Percentiles rank a stretch among this genome's conserved stretches.
These are phyloP conservation scores for Boletus rufocinnamomeus DNA, from an alignment of 768 basidiomycete species.

Conservation along the genomic window DNA sequence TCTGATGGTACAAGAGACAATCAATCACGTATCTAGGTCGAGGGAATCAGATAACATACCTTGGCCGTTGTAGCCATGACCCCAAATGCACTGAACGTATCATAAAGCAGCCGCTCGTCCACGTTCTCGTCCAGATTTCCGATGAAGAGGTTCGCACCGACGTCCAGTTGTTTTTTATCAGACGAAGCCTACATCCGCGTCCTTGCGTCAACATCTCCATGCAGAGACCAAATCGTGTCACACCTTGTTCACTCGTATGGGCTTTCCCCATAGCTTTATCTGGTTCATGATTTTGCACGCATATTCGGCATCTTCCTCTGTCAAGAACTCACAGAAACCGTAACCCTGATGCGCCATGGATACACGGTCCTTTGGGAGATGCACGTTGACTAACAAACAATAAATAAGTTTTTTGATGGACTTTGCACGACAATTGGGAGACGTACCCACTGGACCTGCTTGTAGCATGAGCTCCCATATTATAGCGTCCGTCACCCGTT, in stretches of 20 bases:
- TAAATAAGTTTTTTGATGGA: neutral
- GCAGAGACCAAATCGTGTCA: constrained; percentile 28
- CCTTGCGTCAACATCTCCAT: constrained; percentile 12
- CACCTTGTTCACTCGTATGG: constrained; percentile 98
- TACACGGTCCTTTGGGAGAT: constrained; percentile 97
- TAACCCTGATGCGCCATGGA: constrained; percentile 99
- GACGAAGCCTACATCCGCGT: constrained; percentile 75
- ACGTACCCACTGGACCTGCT: constrained; percentile 96
- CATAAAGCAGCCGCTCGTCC: constrained; percentile 89
- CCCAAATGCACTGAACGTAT: constrained; percentile 95
- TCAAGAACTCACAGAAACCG: constrained; percentile 99
- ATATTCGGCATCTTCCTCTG: constrained; percentile 99
- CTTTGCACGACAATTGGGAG: neutral
- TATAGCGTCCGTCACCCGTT: constrained; percentile 89
- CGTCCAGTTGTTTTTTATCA: constrained; percentile 97
- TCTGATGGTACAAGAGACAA: constrained; percentile 46
- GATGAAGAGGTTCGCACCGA: constrained; percentile 96
- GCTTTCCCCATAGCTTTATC: constrained; percentile 98
- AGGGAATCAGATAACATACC: constrained; percentile 37
- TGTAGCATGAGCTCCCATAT: constrained; percentile 99
- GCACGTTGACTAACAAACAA: constrained; percentile 77
- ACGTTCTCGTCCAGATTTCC: constrained; percentile 95
- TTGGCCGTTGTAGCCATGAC: constrained; percentile 91
- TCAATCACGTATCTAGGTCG: neutral
- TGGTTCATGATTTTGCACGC: constrained; percentile 99